Base-by-base conservation (phyloP, 2,329 filamentous ascomycete species). In the Alternaria sp. region DNA sequence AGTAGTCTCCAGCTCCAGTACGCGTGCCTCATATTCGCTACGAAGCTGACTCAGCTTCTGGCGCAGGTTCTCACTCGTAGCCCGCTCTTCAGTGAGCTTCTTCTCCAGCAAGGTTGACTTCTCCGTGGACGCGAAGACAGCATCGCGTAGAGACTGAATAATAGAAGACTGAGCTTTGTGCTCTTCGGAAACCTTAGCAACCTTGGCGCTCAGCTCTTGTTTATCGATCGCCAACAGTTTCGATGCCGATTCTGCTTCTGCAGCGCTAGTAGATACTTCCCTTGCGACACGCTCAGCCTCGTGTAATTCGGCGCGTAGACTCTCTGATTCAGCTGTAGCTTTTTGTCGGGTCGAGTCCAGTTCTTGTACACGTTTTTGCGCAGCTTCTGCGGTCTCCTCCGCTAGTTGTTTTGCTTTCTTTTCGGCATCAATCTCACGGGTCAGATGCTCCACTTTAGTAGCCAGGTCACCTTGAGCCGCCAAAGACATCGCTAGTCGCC, bases 181-280 rank as follows among this genome's bases (percentile, higher is more conserved):
- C 54, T 86, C 88, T n/a, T 85, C 84, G 1, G 89, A 78, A 4
- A 86, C 86, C 36, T 91, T 89, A 18, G 91, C 85, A 56, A 92
- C 88, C 74, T 89, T 91, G 34, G 82, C 82, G 54, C 86, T 84
- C 14, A 97, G 78, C 65, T 96, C 92, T 3, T 90, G 87, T 77
- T 95, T 96, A 75, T 98, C 94, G n/a, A 96, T 86, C 55, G 86
- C 85, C n/a, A 97, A 81, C 59, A 97, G 81, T 68, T 92, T 89
- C 42, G 91, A 82, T 39, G 90, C 85, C 1, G 93, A 88, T 56
- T 91, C 84, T 1, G 94, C 90, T 76, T 97, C 93, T 0, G 92
- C 86, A 38, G 89, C 88, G 28, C 88, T 83, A n/a, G 93, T 87
- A 0, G 92, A 88, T 67, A 96, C 91, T 69, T 98, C 92, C 59